These are phyloP conservation scores for Exserohilum rostratum DNA, from an alignment of 2,329 filamentous ascomycete genomes.

Conservation along the genomic window DNA sequence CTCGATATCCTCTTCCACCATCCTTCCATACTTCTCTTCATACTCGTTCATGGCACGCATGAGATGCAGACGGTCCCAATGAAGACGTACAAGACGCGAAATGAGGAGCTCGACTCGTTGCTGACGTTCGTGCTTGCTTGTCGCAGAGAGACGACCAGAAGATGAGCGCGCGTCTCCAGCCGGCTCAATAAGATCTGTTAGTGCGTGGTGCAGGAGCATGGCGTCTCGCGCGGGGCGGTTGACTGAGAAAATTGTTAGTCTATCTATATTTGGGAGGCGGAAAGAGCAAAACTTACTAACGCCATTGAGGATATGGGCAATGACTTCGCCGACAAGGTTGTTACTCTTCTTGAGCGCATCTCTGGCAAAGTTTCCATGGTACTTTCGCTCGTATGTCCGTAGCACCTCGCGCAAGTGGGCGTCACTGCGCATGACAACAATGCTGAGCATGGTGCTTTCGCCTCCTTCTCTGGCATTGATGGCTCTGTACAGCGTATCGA, in stretches of 20 bases:
- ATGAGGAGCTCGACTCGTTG: slow-evolving; percentile 86
- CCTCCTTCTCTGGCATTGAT: slow-evolving; percentile 75
- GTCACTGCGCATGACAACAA: slow-evolving; percentile 82
- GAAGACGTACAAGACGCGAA: slow-evolving; percentile 82
- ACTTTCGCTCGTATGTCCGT: slow-evolving; percentile 73
- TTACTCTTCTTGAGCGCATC: slow-evolving; percentile 87
- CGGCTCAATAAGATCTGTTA: slow-evolving; percentile 61
- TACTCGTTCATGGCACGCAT: slow-evolving; percentile 80
- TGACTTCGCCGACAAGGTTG: slow-evolving; percentile 91
- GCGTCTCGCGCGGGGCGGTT: slow-evolving; percentile 94
- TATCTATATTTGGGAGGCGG: rapidly evolving
- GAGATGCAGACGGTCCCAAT: slow-evolving; percentile 90
- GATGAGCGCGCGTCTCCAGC: slow-evolving; percentile 33
- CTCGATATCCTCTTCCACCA: slow-evolving; percentile 77
- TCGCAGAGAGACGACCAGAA: slow-evolving; percentile 21
- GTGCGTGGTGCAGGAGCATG: slow-evolving; percentile 86
- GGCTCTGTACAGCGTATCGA: slow-evolving; percentile 72
- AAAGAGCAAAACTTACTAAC: slow-evolving; percentile 57
- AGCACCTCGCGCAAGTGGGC: slow-evolving; percentile 81
- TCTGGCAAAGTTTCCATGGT: slow-evolving; percentile 81
- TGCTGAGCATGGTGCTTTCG: slow-evolving; percentile 83
- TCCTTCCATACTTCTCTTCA: slow-evolving; percentile 73
- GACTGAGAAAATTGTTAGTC: slow-evolving; percentile 48
- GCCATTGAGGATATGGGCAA: slow-evolving; percentile 94
- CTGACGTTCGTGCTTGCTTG: slow-evolving; percentile 50